Evolutionary conservation across 257 asterid species (phyloP), one percentile per base, ranked within the genome.

Genomic region (Coffea eugenioides): DNA sequence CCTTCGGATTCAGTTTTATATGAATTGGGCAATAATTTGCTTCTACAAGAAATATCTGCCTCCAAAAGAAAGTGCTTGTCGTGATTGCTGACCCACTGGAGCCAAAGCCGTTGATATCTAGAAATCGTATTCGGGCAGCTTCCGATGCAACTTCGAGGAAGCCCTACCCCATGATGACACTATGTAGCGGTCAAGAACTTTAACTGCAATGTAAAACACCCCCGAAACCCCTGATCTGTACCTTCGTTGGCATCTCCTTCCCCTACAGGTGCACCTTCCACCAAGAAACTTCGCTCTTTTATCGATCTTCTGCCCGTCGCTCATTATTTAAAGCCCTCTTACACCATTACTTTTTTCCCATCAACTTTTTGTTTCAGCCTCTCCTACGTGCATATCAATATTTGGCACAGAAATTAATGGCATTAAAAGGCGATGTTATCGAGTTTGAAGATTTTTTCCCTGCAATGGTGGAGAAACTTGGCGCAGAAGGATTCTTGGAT

Each of bases 381-480:
- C 23, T 11, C 66, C 6, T 21, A 59, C 66, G 3, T 59, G 66
- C 31, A 21, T 23, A 21, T 39, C 43, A 21, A 23, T 3, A 59
- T 59, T 59, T 59, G 66, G 8, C 21, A 59, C 31, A 7, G 27
- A 74, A 56, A 66, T 41, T 31, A 5, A 78, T 61, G 77, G 74
- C 54, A 14, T 12, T 15, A 31, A 81, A 75, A 43, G 23, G 54
- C 36, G 62, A 78, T 6, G 25, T 80, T 1, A 15, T 65, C 36
- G 91, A 79, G 52, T 93, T 93, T 20, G 90, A 93, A 83, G 97
- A 93, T 81, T 88, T 78, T 18, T 91, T 93, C 15, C 97, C 97
- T 31, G 73, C 91, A 5, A 92, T 93, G 97, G 91, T 89, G 70
- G 91, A 93, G 84, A 93, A 87, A 43, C 83, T 93, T 77, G 97